Conservation (phyloP, 768 basidiomycete species). For the Favolaschia claudopus region DNA sequence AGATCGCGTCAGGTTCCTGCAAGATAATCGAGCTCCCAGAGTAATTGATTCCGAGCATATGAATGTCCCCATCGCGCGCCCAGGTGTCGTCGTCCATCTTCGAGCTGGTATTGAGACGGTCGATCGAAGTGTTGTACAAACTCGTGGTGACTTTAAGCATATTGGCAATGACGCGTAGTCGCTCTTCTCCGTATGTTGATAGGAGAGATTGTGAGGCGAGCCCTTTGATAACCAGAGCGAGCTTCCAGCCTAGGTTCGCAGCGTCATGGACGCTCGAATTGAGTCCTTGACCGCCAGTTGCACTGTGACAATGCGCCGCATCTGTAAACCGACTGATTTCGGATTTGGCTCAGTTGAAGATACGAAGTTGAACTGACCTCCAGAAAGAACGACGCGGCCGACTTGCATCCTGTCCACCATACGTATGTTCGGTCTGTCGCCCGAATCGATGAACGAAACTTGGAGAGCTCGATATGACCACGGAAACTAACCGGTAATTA, state of each 20-base stretch:
- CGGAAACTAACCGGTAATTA: slow-evolving; percentile 38
- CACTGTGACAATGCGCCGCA: slow-evolving; percentile 55
- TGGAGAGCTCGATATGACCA: too few relatives aligned
- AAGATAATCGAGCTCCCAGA: slow-evolving; percentile 50
- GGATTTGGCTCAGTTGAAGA: not conserved
- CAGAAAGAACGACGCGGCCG: slow-evolving; percentile 55
- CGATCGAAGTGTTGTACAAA: slow-evolving; percentile 34
- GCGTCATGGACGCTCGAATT: slow-evolving; percentile 45
- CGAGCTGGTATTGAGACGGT: not conserved
- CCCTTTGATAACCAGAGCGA: slow-evolving; percentile 48
- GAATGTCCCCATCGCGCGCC: slow-evolving; percentile 28
- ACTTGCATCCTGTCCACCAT: slow-evolving; percentile 51
- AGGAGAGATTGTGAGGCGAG: slow-evolving; percentile 44
- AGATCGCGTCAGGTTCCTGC: slow-evolving; percentile 7
- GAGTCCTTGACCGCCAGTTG: slow-evolving; percentile 52
- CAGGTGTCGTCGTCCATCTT: slow-evolving; percentile 9
- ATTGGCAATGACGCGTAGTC: slow-evolving; percentile 53
- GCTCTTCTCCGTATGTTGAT: slow-evolving; percentile 50
- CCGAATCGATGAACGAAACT: not conserved
- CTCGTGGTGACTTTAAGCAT: slow-evolving; percentile 50
- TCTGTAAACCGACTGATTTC: slow-evolving; percentile 38
- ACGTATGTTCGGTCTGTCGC: slow-evolving; percentile 52
- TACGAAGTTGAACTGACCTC: slow-evolving; percentile 41
- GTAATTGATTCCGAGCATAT: slow-evolving; percentile 55
- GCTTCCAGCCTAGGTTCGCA: slow-evolving; percentile 54